A percentile compares a stretch with the other conserved stretches of the same genome.
Conservation (phyloP, 306 rosid genomes). For the Vicia villosa region DNA sequence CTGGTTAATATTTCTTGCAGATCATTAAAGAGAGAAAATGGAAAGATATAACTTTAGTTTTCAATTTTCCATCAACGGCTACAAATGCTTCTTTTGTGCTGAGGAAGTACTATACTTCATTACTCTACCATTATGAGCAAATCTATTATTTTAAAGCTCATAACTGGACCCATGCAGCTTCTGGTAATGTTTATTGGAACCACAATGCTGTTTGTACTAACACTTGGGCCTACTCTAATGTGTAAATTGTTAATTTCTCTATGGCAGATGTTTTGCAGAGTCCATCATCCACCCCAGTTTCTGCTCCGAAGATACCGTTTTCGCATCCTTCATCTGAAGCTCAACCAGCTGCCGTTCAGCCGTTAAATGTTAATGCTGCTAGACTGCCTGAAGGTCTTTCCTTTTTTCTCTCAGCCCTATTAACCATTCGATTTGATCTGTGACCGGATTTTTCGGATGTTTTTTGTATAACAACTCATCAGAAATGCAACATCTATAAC, state of each 20-base stretch:
- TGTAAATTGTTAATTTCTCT: slow-evolving; percentile 31
- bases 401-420: slow-evolving; percentile 11
- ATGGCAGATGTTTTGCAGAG: slow-evolving; percentile 52
- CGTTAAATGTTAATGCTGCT: slow-evolving; percentile 41
- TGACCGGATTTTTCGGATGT: too few species aligned
- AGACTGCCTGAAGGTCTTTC: slow-evolving; percentile 60
- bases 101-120: slow-evolving; percentile 76
- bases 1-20: slow-evolving; percentile 48
- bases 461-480: too few species aligned
- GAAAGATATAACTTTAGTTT: slow-evolving; percentile 86
- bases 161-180: slow-evolving; percentile 46
- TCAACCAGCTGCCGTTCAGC: slow-evolving; percentile 48
- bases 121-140: slow-evolving; percentile 84
- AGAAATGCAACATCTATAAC: background rate
- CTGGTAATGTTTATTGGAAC: slow-evolving; percentile 47
- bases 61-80: slow-evolving; percentile 94
- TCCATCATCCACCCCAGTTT: slow-evolving; percentile 41
- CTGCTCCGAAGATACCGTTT: slow-evolving; percentile 40
- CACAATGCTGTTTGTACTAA: slow-evolving; percentile 19
- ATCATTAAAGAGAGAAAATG: slow-evolving; percentile 74
- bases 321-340: slow-evolving; percentile 36
- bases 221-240: slow-evolving; percentile 12
- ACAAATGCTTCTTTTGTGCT: slow-evolving; percentile 92
- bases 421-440: too few species aligned
- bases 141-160: slow-evolving; percentile 67